Evolutionary conservation across 2,329 filamentous ascomycete genomes (phyloP).

Genomic region (Phialophora macrospora): DNA sequence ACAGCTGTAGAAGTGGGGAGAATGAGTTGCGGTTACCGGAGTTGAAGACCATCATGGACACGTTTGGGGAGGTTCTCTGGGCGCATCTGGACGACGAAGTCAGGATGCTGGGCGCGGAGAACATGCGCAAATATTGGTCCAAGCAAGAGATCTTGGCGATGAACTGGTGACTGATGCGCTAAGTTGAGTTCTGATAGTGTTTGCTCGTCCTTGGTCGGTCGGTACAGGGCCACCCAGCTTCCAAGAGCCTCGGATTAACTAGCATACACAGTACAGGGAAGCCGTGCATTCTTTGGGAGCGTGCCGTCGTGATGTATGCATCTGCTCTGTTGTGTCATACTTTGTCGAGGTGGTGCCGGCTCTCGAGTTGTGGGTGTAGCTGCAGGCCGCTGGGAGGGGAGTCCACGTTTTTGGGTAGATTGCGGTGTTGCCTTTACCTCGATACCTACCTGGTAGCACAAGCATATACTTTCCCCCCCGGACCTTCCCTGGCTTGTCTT

Average conservation of each 20-base stretch:
- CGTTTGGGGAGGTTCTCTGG: slow-evolving; percentile 79
- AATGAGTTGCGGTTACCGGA: slow-evolving; percentile 59
- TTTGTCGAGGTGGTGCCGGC: neutral
- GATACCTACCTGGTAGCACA: neutral
- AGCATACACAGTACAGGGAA: neutral
- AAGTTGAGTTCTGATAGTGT: neutral
- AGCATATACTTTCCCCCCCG: neutral
- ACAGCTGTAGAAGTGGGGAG: slow-evolving; percentile 66
- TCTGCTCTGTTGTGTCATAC: neutral
- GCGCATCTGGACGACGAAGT: slow-evolving; percentile 85
- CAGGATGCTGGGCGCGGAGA: slow-evolving; percentile 75
- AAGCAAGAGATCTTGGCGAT: slow-evolving; percentile 73
- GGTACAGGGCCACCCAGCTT: neutral
- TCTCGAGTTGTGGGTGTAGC: neutral
- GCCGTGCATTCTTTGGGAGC: neutral
- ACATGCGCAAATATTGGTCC: slow-evolving; percentile 84
- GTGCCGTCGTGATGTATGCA: neutral
- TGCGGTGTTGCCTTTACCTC: neutral
- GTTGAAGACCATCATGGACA: slow-evolving; percentile 74
- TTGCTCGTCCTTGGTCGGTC: neutral
- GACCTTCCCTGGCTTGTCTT: neutral
- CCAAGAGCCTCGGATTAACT: neutral
- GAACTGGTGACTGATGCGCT: slow-evolving; percentile 51
- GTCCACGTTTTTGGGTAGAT: neutral
- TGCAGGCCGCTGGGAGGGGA: neutral